phyloP scores from a whole-genome alignment of 108 stramenopile genomes.

The Cyclotella baltica region DNA sequence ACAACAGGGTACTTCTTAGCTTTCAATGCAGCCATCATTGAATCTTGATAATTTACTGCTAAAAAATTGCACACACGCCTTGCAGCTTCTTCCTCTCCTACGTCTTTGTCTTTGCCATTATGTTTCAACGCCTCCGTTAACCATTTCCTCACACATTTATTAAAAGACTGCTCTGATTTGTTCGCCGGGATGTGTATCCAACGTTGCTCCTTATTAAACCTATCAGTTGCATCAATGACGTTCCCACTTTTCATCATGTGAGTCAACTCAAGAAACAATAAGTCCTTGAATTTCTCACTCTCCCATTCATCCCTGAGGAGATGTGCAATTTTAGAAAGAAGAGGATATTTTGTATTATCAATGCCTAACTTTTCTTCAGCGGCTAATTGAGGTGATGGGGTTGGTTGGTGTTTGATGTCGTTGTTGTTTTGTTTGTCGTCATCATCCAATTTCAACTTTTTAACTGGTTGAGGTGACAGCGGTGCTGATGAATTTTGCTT shows the following conservation, averaged over 20 bases:
- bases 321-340: neutral
- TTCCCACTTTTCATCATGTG: neutral
- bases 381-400: too few species aligned
- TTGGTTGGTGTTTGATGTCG: too few species aligned
- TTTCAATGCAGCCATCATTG: neutral
- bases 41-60: neutral
- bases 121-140: neutral
- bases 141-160: neutral
- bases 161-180: neutral
- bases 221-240: neutral
- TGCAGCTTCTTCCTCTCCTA: neutral
- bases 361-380: too few species aligned
- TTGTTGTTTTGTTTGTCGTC: too few species aligned
- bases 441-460: too few species aligned
- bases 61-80: neutral
- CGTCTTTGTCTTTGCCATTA: neutral
- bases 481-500: too few species aligned
- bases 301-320: neutral
- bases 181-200: neutral
- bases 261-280: neutral
- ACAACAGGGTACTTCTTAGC: neutral
- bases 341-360: neutral
- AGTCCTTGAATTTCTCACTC: neutral
- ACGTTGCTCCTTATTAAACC: neutral
- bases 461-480: too few species aligned